These are phyloP conservation scores for Pleomassaria siparia DNA, from an alignment of 2,329 filamentous ascomycete species.

Conservation along the genomic window DNA sequence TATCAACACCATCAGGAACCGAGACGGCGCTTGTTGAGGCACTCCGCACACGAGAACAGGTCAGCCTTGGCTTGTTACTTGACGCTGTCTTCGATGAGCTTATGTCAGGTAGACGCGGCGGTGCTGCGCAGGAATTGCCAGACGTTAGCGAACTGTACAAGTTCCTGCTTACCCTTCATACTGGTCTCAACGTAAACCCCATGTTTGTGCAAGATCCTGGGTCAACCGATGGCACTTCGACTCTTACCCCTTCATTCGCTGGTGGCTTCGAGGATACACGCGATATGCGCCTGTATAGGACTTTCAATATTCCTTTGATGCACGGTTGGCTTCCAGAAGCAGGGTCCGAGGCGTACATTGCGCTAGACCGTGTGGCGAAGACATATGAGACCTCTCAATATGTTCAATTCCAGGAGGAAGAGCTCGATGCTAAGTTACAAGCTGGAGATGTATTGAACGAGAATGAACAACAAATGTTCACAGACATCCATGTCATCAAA, in stretches of 20 bases:
- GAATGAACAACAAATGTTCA: constrained; percentile 76
- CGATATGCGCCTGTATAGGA: constrained; percentile 89
- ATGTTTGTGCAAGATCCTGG: constrained; percentile 67
- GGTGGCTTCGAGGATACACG: constrained; percentile 84
- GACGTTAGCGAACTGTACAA: constrained; percentile 86
- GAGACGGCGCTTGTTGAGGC: constrained; percentile 76
- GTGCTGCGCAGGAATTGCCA: constrained; percentile 67
- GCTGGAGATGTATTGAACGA: constrained; percentile 61
- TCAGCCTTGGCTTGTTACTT: constrained; percentile 81
- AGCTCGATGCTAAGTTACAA: constrained; percentile 77
- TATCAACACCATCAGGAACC: constrained; percentile 71
- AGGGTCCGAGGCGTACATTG: constrained; percentile 65
- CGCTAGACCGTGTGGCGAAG: constrained; percentile 72
- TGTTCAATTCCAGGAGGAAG: constrained; percentile 83
- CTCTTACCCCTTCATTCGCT: constrained; percentile 45
- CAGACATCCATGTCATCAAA: constrained; percentile 83
- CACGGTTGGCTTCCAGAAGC: constrained; percentile 88
- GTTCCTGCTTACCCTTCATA: constrained; percentile 86
- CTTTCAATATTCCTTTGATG: constrained; percentile 83
- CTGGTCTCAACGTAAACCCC: constrained; percentile 98
- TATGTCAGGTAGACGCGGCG: constrained; percentile 72
- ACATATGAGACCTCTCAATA: constrained; percentile 94
- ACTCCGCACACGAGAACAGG: constrained; percentile 77
- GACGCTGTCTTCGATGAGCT: constrained; percentile 93
- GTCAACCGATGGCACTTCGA: constrained; percentile 33